Base-by-base conservation (phyloP, 805 yeast species). In the Nakazawaea holstii region DNA sequence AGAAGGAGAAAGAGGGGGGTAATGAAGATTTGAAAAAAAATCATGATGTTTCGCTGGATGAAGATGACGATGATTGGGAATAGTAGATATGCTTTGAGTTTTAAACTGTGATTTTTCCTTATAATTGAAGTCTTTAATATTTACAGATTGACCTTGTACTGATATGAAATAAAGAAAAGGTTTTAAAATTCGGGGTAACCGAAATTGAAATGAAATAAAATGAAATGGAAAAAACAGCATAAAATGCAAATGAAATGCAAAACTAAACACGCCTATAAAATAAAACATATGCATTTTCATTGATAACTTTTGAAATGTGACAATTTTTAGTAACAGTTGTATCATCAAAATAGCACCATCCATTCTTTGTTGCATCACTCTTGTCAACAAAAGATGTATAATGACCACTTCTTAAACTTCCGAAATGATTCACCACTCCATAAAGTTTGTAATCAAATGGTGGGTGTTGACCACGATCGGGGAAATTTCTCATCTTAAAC, bases 311-410 rank as follows among this genome's bases (percentile, higher is more conserved):
- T 33, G 62, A 68, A 8, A 67, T 60, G 15, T 72, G 67, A 48
- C 79, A 76, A 37, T 76, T 72, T 45, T 69, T 74, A 27, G 77
- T 69, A n/a, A 84, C 82, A 47, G 73, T 76, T 0, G 87, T 75
- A 62, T 90, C 97, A 62, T 90, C 96, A 62, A 83, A 90, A 51
- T 81, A 78, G 56, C 87, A 80, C 96, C 96, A 90, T 1, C 82
- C 84, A 47, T 69, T 68, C 35, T 27, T 41, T 5, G 30, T 30
- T 5, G 41, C 5, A 8, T 14, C 15, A 26, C 80, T 81, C 57
- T 87, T 87, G 59, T 80, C 68, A 4, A 87, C 92, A 59, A 72
- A 87, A 1, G 95, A 69, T 0, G 97, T 91, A 64, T 91, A 91
- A 64, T 91, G 97, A 0, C 97, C 97, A 8, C 91, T 86, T 37